These are phyloP conservation scores for Alternaria sp. DNA, from an alignment of 2,329 filamentous ascomycete genomes.

Conservation along the genomic window DNA sequence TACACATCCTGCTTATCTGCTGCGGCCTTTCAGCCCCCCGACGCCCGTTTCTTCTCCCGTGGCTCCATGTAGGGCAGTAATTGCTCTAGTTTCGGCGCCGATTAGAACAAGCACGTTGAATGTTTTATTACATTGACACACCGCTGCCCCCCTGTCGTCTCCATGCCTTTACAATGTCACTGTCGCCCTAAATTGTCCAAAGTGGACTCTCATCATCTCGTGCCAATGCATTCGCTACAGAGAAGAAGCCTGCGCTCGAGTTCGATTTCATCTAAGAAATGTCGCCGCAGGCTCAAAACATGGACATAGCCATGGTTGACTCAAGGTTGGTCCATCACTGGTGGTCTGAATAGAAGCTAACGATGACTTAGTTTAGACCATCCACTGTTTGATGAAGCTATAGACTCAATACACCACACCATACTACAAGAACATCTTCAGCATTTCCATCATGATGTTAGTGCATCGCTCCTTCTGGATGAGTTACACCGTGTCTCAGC, in stretches of 20 bases:
- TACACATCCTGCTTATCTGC: conserved; percentile 36
- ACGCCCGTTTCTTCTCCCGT: conserved; percentile 30
- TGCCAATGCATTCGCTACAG: conserved; percentile 40
- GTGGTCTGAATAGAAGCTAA: conserved; percentile 21
- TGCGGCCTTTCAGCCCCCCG: conserved; percentile 39
- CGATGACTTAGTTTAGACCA: conserved; percentile 21
- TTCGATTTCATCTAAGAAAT: conserved; percentile 28
- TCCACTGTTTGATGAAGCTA: conserved; percentile 33
- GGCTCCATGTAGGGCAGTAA: conserved; percentile 26
- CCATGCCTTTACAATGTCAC: conserved; percentile 27
- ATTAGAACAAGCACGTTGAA: conserved; percentile 13
- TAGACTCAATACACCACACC: conserved; percentile 29
- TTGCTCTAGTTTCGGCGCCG: conserved; percentile 23
- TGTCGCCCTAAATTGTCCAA: conserved; percentile 15
- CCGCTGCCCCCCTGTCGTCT: conserved; percentile 23
- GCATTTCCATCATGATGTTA: conserved; percentile 26
- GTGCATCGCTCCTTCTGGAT: conserved; percentile 29
- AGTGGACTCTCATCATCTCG: conserved; percentile 15
- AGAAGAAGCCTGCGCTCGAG: conserved; percentile 23
- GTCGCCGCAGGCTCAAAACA: conserved; percentile 29
- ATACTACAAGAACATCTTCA: conserved; percentile 31
- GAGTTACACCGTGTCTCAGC: conserved; percentile 27
- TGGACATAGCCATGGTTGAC: conserved; percentile 39
- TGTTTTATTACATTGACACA: conserved; percentile 22
- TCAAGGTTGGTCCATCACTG: conserved; percentile 28